phyloP scores from a whole-genome alignment of 108 stramenopile species.

The Pseudonitzschia pungens region DNA sequence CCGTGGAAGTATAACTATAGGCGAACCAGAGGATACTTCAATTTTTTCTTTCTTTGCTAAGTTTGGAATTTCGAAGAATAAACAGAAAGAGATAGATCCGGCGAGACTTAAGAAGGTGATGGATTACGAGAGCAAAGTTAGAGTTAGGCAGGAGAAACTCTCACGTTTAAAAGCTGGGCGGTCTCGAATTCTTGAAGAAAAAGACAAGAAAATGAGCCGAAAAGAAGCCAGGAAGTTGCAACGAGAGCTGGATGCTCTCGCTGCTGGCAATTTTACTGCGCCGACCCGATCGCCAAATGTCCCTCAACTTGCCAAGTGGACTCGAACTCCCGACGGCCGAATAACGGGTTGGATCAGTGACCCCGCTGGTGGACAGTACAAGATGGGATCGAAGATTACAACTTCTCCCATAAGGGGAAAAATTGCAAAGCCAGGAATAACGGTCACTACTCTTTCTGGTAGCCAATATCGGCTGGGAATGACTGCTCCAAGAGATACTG shows the following conservation, averaged over 20 bases:
- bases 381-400: conserved; percentile 70
- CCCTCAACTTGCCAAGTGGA: conserved; percentile 19
- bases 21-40: neutral
- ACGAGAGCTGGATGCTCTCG: conserved; percentile 6
- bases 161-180: conserved; percentile 10
- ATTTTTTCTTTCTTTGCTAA: conserved; percentile 17
- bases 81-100: conserved; percentile 2
- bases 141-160: conserved; percentile 12
- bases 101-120: neutral
- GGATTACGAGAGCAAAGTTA: conserved; percentile 11
- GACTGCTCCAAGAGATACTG: neutral
- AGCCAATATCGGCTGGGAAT: conserved; percentile 66
- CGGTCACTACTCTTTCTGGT: conserved; percentile 73
- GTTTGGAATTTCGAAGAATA: neutral
- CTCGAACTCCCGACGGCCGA: conserved; percentile 16
- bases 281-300: neutral
- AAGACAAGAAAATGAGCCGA: conserved; percentile 9
- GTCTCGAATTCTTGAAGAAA: conserved; percentile 13
- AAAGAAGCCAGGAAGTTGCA: conserved; percentile 12
- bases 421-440: conserved; percentile 63
- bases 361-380: conserved; percentile 32
- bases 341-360: conserved; percentile 12
- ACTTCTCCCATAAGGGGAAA: conserved; percentile 67
- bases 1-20: conserved; percentile 14
- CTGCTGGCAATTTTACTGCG: conserved; percentile 9